A percentile compares a stretch with the other conserved stretches of the same genome.
Conservation (phyloP, 768 basidiomycete genomes). For the Sarcodon aspratus region DNA sequence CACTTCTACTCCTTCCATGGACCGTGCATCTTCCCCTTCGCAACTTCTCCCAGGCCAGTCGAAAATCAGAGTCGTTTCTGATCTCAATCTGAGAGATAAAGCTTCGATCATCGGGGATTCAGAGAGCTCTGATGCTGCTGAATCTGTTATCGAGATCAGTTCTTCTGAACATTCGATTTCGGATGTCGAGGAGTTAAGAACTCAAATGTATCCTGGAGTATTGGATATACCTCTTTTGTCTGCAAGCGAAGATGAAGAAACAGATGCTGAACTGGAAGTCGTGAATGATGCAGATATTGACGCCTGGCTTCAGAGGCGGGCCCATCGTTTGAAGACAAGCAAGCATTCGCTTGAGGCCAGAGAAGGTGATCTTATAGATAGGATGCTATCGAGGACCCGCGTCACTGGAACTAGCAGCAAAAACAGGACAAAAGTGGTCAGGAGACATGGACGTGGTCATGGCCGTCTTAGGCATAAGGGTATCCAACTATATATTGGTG, state of each 20-base stretch:
- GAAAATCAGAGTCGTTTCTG: constrained; percentile 24
- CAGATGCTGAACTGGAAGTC: constrained; percentile 4
- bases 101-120: constrained; percentile 43
- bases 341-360: constrained; percentile 9
- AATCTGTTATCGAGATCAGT: not conserved
- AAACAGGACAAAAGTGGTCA: constrained; percentile 12
- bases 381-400: constrained; percentile 46
- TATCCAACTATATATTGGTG: not conserved
- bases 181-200: constrained; percentile 4
- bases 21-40: not conserved
- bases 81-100: constrained; percentile 10
- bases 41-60: constrained; percentile 34
- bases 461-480: not conserved
- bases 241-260: not conserved
- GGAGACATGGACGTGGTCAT: constrained; percentile 8
- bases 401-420: constrained; percentile 1
- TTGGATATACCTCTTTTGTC: not conserved
- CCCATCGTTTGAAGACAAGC: not conserved
- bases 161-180: not conserved
- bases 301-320: not conserved
- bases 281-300: constrained; percentile 3
- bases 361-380: constrained; percentile 49
- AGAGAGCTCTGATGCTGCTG: constrained; percentile 41
- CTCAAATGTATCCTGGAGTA: constrained; percentile 5
- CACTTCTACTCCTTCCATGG: constrained; percentile 1